These are phyloP conservation scores for Aspergillus heteromorphus DNA, from an alignment of 495 filamentous ascomycete species.

Conservation along the genomic window DNA sequence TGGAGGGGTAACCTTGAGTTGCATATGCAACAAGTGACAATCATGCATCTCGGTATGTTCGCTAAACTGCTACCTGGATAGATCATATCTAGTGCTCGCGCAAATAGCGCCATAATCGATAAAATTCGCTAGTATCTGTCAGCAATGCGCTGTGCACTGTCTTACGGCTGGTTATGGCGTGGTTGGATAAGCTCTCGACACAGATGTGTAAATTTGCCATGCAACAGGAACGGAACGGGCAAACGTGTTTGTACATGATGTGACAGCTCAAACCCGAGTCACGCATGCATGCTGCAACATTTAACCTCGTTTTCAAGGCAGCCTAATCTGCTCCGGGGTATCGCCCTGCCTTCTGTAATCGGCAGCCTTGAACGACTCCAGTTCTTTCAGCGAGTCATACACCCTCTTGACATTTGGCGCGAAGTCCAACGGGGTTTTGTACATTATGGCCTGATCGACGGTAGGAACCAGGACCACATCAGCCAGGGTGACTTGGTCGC, in stretches of 20 bases:
- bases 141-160: not conserved
- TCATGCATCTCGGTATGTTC: not conserved
- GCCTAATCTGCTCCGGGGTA: not conserved
- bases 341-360: not conserved
- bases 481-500: not conserved
- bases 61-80: not conserved
- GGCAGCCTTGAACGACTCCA: not conserved
- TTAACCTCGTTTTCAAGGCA: not conserved
- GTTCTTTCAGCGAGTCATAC: not conserved
- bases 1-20: not conserved
- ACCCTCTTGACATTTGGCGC: not conserved
- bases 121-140: not conserved
- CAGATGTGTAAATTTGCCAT: not conserved
- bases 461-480: not conserved
- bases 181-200: no score
- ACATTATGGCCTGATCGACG: not conserved
- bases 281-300: not conserved
- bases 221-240: not conserved
- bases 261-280: not conserved
- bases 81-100: not conserved
- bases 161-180: not conserved
- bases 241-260: not conserved
- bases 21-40: not conserved
- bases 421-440: not conserved
- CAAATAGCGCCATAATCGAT: not conserved